Percentiles rank a stretch among this genome's conserved stretches.
These are phyloP conservation scores for Penicillium paradoxum DNA, from an alignment of 495 filamentous ascomycete genomes.

Conservation along the genomic window DNA sequence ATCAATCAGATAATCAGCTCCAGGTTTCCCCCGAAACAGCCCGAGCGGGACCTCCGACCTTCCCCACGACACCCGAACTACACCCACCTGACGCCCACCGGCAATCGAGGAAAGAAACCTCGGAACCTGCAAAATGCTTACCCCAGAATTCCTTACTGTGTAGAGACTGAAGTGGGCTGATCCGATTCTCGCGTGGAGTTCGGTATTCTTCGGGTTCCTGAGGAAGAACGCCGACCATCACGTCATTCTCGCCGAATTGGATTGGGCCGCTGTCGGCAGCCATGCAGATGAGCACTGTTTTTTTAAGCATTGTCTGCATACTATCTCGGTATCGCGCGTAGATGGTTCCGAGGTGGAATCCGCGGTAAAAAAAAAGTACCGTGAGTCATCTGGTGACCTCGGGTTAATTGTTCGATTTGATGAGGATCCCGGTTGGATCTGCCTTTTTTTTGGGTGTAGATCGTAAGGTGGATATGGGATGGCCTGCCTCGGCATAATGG, in stretches of 20 bases:
- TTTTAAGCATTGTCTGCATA: no score
- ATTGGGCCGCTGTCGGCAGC: neutral
- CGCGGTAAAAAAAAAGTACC: neutral
- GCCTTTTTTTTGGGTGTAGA: neutral
- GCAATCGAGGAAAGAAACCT: neutral
- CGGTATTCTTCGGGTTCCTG: neutral
- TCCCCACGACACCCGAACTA: slow-evolving; percentile 1
- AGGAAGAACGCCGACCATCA: neutral
- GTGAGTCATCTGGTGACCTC: neutral
- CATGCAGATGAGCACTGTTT: no score
- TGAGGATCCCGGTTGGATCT: neutral
- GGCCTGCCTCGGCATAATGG: neutral
- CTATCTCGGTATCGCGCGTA: neutral
- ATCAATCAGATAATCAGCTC: slow-evolving; percentile 8
- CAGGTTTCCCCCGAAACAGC: slow-evolving; percentile 2
- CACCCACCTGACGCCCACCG: neutral
- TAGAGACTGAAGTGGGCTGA: neutral
- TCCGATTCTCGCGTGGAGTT: neutral
- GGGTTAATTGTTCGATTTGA: neutral
- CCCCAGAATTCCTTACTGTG: neutral
- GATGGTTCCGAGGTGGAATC: neutral
- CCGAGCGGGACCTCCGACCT: slow-evolving; percentile 2
- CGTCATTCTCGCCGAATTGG: neutral
- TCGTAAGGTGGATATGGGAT: neutral
- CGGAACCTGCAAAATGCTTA: neutral